These are phyloP conservation scores for Fusarium keratoplasticum DNA, from an alignment of 2,329 filamentous ascomycete genomes.

Conservation along the genomic window DNA sequence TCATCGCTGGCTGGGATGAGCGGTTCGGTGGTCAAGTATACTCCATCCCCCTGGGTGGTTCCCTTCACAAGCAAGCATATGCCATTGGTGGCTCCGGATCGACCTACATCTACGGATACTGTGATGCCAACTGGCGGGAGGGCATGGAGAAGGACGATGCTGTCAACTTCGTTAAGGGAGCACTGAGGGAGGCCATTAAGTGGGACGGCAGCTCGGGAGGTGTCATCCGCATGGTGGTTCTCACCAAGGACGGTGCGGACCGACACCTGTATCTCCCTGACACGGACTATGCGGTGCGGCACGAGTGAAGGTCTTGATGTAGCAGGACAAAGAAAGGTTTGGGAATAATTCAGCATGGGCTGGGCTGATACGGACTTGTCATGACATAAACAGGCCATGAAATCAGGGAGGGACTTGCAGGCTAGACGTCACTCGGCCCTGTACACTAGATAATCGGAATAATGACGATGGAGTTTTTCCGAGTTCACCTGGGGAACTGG, in stretches of 20 bases:
- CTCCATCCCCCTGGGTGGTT: conserved; percentile 95
- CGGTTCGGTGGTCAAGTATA: conserved; percentile 97
- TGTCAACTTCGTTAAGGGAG: conserved; percentile 90
- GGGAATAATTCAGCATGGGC: conserved; percentile 16
- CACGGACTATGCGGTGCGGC: conserved; percentile 81
- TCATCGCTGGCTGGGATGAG: conserved; percentile 98
- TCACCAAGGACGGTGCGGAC: conserved; percentile 89
- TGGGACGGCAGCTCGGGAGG: conserved; percentile 99
- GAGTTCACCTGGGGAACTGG: conserved; percentile 20
- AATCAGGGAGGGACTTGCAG: conserved; percentile 21
- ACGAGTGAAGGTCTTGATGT: conserved; percentile 62
- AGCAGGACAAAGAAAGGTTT: conserved; percentile 33
- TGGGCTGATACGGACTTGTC: conserved; percentile 30
- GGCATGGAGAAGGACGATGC: conserved; percentile 93
- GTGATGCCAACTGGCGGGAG: conserved; percentile 95
- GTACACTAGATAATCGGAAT: conserved; percentile 47
- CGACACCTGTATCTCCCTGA: conserved; percentile 97
- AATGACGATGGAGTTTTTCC: conserved; percentile 39
- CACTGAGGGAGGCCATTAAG: conserved; percentile 94
- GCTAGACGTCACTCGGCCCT: conserved; percentile 41
- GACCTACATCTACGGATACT: conserved; percentile 99
- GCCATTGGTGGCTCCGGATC: conserved; percentile 96
- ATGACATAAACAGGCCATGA: conserved; percentile 20
- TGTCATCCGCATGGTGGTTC: conserved; percentile 96
- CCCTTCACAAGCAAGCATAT: conserved; percentile 96